Evolutionary conservation across 2,329 filamentous ascomycete species (phyloP).

Genomic region (Aschersonia sp.): DNA sequence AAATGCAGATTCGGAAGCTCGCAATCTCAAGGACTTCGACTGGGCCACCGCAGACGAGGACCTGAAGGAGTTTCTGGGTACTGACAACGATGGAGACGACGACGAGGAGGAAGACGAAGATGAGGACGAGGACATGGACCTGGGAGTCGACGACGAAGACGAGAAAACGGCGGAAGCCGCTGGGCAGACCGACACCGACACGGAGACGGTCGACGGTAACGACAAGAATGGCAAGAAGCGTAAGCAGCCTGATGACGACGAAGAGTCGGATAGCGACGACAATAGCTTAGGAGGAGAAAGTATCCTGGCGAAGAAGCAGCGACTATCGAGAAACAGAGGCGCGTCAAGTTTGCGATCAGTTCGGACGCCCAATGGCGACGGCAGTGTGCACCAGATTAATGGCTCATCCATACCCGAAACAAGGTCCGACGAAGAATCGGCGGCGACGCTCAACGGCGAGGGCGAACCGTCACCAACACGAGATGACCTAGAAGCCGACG

Average conservation of each 20-base stretch:
- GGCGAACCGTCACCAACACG: conserved; percentile 7
- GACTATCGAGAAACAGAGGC: conserved; percentile 27
- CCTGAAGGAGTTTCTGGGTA: conserved; percentile 56
- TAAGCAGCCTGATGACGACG: conserved; percentile 15
- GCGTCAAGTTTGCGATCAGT: conserved; percentile 32
- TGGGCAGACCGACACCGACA: conserved; percentile 16
- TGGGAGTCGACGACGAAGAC: background rate
- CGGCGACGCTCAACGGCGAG: conserved; percentile 9
- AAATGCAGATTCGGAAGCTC: conserved; percentile 13
- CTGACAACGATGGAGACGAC: conserved; percentile 33
- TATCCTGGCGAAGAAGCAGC: conserved; percentile 35
- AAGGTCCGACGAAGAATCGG: background rate
- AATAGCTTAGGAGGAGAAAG: conserved; percentile 19
- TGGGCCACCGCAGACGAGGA: conserved; percentile 50
- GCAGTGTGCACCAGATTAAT: background rate
- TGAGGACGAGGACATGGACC: conserved; percentile 2
- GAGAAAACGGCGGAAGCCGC: conserved; percentile 11
- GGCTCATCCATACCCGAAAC: too few relatives aligned
- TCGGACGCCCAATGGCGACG: conserved; percentile 23
- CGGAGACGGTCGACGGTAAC: conserved; percentile 11
- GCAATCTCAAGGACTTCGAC: conserved; percentile 32
- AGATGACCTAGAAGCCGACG: conserved; percentile 21
- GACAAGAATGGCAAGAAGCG: conserved; percentile 15
- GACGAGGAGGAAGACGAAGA: conserved; percentile 12
- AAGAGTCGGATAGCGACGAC: conserved; percentile 18